Conservation (phyloP, 2,329 filamentous ascomycete genomes). For the Xylariaceae sp. region DNA sequence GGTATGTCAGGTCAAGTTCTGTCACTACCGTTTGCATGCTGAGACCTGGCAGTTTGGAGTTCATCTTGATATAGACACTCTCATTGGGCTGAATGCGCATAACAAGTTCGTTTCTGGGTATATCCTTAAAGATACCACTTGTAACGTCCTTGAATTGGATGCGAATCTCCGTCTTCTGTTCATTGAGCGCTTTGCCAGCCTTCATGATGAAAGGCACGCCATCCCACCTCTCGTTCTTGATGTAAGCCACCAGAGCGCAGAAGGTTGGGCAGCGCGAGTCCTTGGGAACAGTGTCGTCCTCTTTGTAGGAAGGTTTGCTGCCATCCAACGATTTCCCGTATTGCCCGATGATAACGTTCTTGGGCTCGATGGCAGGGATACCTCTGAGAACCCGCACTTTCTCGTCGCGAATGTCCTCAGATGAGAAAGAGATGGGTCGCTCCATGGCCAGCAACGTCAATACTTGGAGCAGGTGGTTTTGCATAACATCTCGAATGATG, state of each 20-base stretch:
- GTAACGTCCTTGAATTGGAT: slow-evolving; percentile 99
- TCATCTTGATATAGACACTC: slow-evolving; percentile 99
- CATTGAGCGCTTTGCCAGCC: slow-evolving; percentile 96
- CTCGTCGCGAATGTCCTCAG: slow-evolving; percentile 97
- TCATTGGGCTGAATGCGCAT: slow-evolving; percentile 99
- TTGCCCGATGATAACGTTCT: slow-evolving; percentile 99
- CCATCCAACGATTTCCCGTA: slow-evolving; percentile 96
- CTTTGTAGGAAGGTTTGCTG: slow-evolving; percentile 95
- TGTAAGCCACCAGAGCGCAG: slow-evolving; percentile 94
- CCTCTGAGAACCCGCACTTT: slow-evolving; percentile 94
- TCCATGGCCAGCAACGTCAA: slow-evolving; percentile 97
- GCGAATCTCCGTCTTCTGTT: slow-evolving; percentile 99
- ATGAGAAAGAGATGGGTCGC: slow-evolving; percentile 93
- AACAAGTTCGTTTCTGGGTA: slow-evolving; percentile 97
- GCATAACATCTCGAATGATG: slow-evolving; percentile 99
- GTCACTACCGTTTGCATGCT: slow-evolving; percentile 99
- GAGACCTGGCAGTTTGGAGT: slow-evolving; percentile 95
- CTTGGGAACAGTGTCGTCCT: slow-evolving; percentile 96
- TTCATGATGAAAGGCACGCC: slow-evolving; percentile 99
- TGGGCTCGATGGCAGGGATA: slow-evolving; percentile 93
- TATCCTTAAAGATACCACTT: slow-evolving; percentile 99
- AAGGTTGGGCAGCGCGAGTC: slow-evolving; percentile 97
- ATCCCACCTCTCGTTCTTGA: slow-evolving; percentile 99
- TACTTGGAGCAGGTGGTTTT: slow-evolving; percentile 97
- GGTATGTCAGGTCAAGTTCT: slow-evolving; percentile 96